Conservation (phyloP, 805 yeast species). For the Nakazawaea ishiwadae region DNA sequence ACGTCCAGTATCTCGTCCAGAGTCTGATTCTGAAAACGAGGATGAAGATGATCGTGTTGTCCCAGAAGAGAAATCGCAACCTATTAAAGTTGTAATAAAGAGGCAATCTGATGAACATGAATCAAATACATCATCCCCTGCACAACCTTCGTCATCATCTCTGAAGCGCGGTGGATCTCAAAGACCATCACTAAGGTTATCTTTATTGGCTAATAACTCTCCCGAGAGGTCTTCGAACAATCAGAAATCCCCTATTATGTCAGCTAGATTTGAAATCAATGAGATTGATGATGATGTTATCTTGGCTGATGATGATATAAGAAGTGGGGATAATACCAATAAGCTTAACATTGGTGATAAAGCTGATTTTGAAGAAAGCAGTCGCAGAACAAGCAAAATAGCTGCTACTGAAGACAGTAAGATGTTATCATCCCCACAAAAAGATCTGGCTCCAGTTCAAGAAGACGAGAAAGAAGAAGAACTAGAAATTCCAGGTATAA, state of each 20-base stretch:
- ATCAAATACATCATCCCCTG: neutral
- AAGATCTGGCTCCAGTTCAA: neutral
- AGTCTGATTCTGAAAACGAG: no score
- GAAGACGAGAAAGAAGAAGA: neutral
- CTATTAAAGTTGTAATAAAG: neutral
- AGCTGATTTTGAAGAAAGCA: neutral
- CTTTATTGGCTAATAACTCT: neutral
- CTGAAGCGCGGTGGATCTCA: no score
- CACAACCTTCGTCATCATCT: neutral
- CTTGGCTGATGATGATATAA: conserved; percentile 13
- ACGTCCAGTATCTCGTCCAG: no score
- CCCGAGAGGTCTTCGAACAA: neutral
- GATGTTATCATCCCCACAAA: neutral
- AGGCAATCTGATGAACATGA: neutral
- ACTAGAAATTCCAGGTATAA: conserved; percentile 1
- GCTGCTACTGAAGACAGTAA: neutral
- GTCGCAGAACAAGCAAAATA: conserved; percentile 1
- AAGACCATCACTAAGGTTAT: conserved; percentile 7
- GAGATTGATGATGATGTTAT: conserved; percentile 12
- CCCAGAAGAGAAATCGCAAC: neutral
- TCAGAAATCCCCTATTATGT: conserved; percentile 5
- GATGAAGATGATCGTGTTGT: neutral
- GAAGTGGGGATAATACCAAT: neutral
- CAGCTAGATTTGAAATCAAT: conserved; percentile 4
- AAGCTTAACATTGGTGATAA: neutral